A percentile compares a stretch with the other conserved stretches of the same genome.
phyloP scores from a whole-genome alignment of 2,329 filamentous ascomycete species.

The Hypomyces rosellus region DNA sequence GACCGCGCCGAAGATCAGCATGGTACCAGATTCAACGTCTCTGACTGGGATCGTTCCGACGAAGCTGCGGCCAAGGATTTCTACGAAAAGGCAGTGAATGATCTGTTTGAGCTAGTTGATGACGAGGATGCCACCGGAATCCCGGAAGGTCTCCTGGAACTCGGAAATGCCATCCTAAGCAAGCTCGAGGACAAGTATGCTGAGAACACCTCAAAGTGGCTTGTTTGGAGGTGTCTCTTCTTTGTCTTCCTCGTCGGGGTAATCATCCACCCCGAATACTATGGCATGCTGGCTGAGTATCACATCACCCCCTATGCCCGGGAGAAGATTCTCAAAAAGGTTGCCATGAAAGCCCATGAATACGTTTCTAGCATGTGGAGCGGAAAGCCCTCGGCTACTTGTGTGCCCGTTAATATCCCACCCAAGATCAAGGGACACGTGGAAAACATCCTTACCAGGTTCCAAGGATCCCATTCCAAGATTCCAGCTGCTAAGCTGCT shows the following conservation, averaged over 20 bases:
- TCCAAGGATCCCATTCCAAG: constrained; percentile 48
- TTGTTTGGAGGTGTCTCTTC: constrained; percentile 90
- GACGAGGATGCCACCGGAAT: constrained; percentile 80
- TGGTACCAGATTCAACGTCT: constrained; percentile 63
- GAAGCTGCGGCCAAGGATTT: constrained; percentile 81
- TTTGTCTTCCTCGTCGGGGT: constrained; percentile 78
- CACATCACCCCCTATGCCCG: constrained; percentile 88
- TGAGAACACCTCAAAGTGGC: constrained; percentile 70
- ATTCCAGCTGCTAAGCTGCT: constrained; percentile 52
- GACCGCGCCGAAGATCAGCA: constrained; percentile 78
- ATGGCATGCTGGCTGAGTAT: constrained; percentile 75
- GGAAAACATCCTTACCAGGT: constrained; percentile 62
- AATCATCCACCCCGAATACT: constrained; percentile 81
- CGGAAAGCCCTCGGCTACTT: constrained; percentile 53
- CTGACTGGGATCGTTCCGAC: constrained; percentile 69
- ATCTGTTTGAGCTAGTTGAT: constrained; percentile 79
- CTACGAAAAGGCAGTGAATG: constrained; percentile 73
- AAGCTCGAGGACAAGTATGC: constrained; percentile 68
- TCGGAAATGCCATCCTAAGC: constrained; percentile 75
- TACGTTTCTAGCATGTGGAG: constrained; percentile 75
- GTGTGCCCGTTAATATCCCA: constrained; percentile 42
- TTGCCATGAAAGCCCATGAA: constrained; percentile 73
- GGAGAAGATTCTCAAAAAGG: constrained; percentile 71
- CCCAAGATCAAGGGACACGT: constrained; percentile 61
- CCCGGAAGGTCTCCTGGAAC: constrained; percentile 74